Conservation (phyloP, 75 land plant species). For the Ceratopteris richardii region DNA sequence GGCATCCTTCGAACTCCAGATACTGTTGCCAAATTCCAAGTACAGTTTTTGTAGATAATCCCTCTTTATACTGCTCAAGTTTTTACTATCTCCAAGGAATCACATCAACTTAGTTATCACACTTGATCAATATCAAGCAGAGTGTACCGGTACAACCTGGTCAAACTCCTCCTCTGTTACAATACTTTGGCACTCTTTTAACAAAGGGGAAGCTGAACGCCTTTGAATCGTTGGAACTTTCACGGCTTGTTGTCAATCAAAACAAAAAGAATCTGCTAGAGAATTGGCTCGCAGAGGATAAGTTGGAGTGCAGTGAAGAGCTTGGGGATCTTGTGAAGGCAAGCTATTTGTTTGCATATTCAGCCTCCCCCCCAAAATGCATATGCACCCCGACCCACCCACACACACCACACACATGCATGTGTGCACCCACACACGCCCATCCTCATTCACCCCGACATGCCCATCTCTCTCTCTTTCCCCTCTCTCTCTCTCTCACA, state of each 20-base stretch:
- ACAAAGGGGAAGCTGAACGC: conserved; percentile 94
- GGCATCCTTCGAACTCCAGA: conserved; percentile 97
- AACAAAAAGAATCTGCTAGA: conserved; percentile 94
- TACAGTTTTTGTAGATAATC: conserved; percentile 11
- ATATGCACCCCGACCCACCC: too few species aligned
- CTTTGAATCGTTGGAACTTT: conserved; percentile 93
- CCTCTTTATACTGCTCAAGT: not conserved
- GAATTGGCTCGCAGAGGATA: conserved; percentile 98
- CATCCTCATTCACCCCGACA: too few species aligned
- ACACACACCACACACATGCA: too few species aligned
- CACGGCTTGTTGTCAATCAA: conserved; percentile 95
- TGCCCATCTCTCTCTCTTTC: too few species aligned
- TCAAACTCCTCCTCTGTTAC: conserved; percentile 92
- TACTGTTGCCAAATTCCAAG: conserved; percentile 97
- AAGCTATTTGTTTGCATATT: too few species aligned
- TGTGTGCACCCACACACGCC: too few species aligned
- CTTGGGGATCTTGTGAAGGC: conserved; percentile 99
- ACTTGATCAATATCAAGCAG: conserved; percentile 34
- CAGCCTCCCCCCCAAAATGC: too few species aligned
- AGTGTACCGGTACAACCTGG: conserved; percentile 99
- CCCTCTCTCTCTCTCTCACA: too few species aligned
- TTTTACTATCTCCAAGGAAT: too few species aligned
- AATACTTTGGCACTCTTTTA: conserved; percentile 95
- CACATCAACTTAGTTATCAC: too few species aligned
- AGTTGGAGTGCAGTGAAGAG: conserved; percentile 97